These are phyloP conservation scores for Collybia sp. DNA, from an alignment of 768 basidiomycete genomes.

Conservation along the genomic window DNA sequence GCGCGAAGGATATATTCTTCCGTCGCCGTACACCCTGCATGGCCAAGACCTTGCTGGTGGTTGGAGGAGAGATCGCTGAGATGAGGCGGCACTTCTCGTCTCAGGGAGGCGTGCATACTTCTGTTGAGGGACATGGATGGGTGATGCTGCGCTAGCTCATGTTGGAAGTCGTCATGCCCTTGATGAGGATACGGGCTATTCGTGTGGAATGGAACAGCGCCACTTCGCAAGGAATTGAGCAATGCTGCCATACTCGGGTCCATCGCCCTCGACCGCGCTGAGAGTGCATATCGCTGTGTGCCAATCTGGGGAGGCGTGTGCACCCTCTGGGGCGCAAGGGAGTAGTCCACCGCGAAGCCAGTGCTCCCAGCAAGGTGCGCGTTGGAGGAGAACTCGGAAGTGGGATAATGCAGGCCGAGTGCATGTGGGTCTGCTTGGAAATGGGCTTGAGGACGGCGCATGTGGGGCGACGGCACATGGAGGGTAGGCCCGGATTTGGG, in stretches of 20 bases:
- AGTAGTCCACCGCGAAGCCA: slow-evolving; percentile 34
- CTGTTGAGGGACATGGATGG: slow-evolving; percentile 7
- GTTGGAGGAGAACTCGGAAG: slow-evolving; percentile 19
- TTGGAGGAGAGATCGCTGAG: background rate
- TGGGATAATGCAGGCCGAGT: slow-evolving; percentile 4
- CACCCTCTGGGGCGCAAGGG: slow-evolving; percentile 5
- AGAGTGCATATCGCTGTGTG: slow-evolving; percentile 8
- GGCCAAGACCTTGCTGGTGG: slow-evolving; percentile 22
- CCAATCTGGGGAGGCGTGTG: slow-evolving; percentile 2
- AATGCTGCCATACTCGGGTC: slow-evolving; percentile 34
- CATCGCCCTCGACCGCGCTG: slow-evolving; percentile 12
- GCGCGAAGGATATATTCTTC: slow-evolving; percentile 67
- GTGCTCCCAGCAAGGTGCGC: slow-evolving; percentile 9
- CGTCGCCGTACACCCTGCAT: slow-evolving; percentile 60
- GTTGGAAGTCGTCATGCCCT: background rate
- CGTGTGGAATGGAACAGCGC: slow-evolving; percentile 4
- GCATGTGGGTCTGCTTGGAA: background rate
- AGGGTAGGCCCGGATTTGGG: slow-evolving; percentile 2
- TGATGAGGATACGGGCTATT: slow-evolving; percentile 5
- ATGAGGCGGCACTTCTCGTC: background rate
- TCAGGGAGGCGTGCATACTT: background rate
- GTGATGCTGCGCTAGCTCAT: slow-evolving; percentile 6
- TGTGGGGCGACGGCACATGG: slow-evolving; percentile 16
- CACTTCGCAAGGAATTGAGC: slow-evolving; percentile 25
- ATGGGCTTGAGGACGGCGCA: background rate